Percentiles rank a stretch among this genome's conserved stretches.
phyloP scores from a whole-genome alignment of 2,329 filamentous ascomycete genomes.

The Xylariaceae sp. region DNA sequence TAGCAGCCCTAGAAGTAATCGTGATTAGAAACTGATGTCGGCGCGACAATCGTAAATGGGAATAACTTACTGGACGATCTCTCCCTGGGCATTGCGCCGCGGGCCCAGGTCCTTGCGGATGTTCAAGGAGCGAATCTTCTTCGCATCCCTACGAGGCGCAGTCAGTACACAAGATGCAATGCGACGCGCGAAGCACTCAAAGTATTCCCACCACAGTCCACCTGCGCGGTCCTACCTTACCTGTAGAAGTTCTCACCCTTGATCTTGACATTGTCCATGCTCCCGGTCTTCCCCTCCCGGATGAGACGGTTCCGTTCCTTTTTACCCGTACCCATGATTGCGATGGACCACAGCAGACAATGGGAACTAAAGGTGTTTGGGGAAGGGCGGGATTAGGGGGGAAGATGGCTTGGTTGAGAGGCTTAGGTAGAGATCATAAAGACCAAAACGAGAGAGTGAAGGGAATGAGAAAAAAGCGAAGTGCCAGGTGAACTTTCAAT shows the following conservation, averaged over 20 bases:
- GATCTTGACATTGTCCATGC: slow-evolving; percentile 82
- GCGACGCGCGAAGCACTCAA: background rate
- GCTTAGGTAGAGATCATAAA: background rate
- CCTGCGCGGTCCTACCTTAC: slow-evolving; percentile 11
- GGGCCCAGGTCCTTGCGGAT: slow-evolving; percentile 86
- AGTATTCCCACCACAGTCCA: background rate
- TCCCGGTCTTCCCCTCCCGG: slow-evolving; percentile 77
- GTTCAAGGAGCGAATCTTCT: slow-evolving; percentile 83
- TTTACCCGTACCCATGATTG: slow-evolving; percentile 78
- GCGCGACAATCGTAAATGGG: background rate
- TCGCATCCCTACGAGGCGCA: slow-evolving; percentile 46
- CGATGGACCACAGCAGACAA: slow-evolving; percentile 14
- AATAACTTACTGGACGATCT: slow-evolving; percentile 60
- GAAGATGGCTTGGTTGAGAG: background rate
- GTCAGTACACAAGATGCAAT: background rate
- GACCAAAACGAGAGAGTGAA: background rate
- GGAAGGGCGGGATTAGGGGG: background rate
- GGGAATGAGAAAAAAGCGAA: background rate
- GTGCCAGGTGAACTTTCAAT: background rate
- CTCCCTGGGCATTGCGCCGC: slow-evolving; percentile 73
- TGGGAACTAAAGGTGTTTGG: slow-evolving; percentile 12
- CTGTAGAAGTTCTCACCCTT: slow-evolving; percentile 98
- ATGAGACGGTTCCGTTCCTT: slow-evolving; percentile 79
- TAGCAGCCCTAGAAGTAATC: slow-evolving; percentile 49
- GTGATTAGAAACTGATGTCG: slow-evolving; percentile 1